A percentile compares a stretch with the other conserved stretches of the same genome.
Evolutionary conservation across 305 asterid genomes (phyloP).

Genomic region (Ilex paraguariensis): DNA sequence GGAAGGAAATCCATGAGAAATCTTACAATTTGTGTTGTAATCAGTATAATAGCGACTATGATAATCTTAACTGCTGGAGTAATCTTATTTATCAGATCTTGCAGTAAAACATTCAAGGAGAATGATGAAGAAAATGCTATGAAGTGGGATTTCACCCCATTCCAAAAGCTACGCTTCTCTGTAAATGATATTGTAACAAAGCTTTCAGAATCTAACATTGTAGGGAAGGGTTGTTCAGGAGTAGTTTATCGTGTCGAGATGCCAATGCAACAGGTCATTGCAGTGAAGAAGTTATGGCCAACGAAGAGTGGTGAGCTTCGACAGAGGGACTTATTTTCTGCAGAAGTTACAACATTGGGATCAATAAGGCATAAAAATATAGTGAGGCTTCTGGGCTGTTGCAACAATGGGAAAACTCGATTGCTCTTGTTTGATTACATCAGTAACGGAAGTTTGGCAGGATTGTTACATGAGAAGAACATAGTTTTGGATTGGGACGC

Average conservation of each 20-base stretch:
- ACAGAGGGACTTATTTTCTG: conserved; percentile 54
- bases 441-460: conserved; percentile 60
- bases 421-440: conserved; percentile 61
- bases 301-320: conserved; percentile 43
- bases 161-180: conserved; percentile 60
- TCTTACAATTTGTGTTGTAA: conserved; percentile 28
- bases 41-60: conserved; percentile 29
- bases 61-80: conserved; percentile 28
- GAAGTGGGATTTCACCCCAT: conserved; percentile 57
- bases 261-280: conserved; percentile 39
- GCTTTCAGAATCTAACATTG: conserved; percentile 54
- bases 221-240: conserved; percentile 68
- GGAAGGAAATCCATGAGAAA: conserved; percentile 34
- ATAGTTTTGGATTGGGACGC: conserved; percentile 54
- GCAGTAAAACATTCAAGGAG: conserved; percentile 16
- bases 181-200: conserved; percentile 49
- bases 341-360: conserved; percentile 60
- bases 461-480: conserved; percentile 50
- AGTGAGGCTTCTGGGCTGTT: conserved; percentile 64
- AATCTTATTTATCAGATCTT: conserved; percentile 31
- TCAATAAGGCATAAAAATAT: conserved; percentile 66
- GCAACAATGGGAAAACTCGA: conserved; percentile 59
- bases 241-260: conserved; percentile 59
- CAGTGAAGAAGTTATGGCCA: conserved; percentile 62
- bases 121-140: conserved; percentile 44